Base-by-base conservation (phyloP, 345 rosid genomes). In the Stellera chamaejasme region DNA sequence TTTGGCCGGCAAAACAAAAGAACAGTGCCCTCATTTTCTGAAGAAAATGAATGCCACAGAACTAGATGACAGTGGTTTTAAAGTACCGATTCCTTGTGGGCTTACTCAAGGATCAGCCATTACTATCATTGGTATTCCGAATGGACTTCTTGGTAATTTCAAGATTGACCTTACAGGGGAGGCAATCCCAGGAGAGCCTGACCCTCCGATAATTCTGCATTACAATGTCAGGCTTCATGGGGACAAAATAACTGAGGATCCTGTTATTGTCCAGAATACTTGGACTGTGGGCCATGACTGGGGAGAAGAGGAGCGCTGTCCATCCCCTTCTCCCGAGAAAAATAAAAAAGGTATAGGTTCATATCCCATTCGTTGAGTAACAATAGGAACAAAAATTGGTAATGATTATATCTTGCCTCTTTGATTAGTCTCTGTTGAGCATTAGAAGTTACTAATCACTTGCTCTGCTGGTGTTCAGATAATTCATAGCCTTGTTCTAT, bases 291-390 rank as follows among this genome's bases (percentile, higher is more conserved):
- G 87, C 73, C 96, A 73, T 75, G 97, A 90, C 58, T 93, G 99
- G 99, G 99, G 96, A 23, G 81, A 70, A 27, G 99, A 93, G 82
- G 97, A 85, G 67, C 97, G 99, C 0, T 93, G 99, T 69, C 99
- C 99, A 9, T 72, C 88, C 48, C 82, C 88, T 59, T 61, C 77
- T 64, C 78, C 96, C 43, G 92, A 83, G 62, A 76, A 83, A 60
- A 80, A 59, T 62, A 79, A 72, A 71, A 93, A 84, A 89, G 95
- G 95, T 87, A 68, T 39, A 26, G 50, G 10, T 32, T 27, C 16
- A 13, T 13, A 58, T 62, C 45, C 11, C 15, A 23, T 54, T 42
- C 15, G 2, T 28, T 56, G 13, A 25, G 50, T 19, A 19, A 19
- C 23, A 19, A 19, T 19, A 19, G 1, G 1, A 10, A 26, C n/a